Percentiles rank a stretch among this genome's conserved stretches.
Conservation (phyloP, 192 early-diverging fungal genomes). For the Ramicandelaber brevisporus region DNA sequence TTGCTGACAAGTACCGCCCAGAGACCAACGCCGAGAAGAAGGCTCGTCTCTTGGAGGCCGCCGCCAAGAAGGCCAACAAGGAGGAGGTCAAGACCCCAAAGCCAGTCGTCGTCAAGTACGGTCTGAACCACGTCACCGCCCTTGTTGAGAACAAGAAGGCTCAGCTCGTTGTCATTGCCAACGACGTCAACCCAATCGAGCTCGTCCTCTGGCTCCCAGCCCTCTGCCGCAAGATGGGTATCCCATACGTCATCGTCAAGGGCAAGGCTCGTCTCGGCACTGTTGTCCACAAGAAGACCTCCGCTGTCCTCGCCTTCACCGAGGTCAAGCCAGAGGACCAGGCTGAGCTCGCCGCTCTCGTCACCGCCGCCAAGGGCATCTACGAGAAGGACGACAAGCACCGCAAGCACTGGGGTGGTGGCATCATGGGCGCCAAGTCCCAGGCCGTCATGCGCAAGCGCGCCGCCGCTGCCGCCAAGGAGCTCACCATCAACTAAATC, state of each 20-base stretch:
- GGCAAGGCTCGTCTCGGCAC: slow-evolving; percentile 95
- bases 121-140: slow-evolving; percentile 98
- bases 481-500: slow-evolving; percentile 1
- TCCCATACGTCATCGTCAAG: slow-evolving; percentile 99
- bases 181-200: slow-evolving; percentile 99
- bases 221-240: slow-evolving; percentile 98
- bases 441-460: slow-evolving; percentile 56
- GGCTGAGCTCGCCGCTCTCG: slow-evolving; percentile 55
- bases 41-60: slow-evolving; percentile 64
- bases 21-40: slow-evolving; percentile 95
- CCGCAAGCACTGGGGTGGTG: slow-evolving; percentile 94
- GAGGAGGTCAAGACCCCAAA: slow-evolving; percentile 62
- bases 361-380: slow-evolving; percentile 83
- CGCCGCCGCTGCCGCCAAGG: slow-evolving; percentile 20
- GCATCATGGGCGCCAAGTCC: slow-evolving; percentile 89
- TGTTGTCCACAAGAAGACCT: slow-evolving; percentile 99
- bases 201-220: slow-evolving; percentile 97
- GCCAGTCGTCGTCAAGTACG: slow-evolving; percentile 93
- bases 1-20: slow-evolving; percentile 97
- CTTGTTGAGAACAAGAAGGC: slow-evolving; percentile 98
- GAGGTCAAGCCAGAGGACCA: slow-evolving; percentile 94
- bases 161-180: slow-evolving; percentile 92
- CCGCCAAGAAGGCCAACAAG: slow-evolving; percentile 75
- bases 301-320: slow-evolving; percentile 83
- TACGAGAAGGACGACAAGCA: slow-evolving; percentile 85